These are phyloP conservation scores for Trichosporon sp. DNA, from an alignment of 1,284 basidiomycete genomes.

Conservation along the genomic window DNA sequence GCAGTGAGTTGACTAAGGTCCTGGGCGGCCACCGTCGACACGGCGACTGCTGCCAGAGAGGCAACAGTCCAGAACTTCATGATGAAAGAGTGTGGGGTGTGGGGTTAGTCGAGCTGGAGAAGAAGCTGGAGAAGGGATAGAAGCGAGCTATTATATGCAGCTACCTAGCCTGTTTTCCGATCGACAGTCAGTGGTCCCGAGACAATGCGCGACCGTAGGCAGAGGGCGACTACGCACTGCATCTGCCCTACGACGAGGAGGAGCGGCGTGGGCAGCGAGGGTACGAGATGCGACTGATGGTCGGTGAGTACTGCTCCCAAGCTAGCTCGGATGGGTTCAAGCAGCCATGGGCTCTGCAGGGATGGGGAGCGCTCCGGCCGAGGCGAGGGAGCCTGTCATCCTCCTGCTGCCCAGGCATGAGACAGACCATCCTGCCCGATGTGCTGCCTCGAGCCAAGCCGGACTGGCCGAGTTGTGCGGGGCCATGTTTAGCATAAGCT, in stretches of 20 bases:
- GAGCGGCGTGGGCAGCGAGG: background rate
- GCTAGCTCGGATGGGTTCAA: background rate
- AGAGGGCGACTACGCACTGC: background rate
- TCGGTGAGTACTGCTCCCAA: background rate
- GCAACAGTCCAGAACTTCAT: constrained; percentile 2
- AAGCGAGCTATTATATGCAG: background rate
- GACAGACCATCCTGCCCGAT: background rate
- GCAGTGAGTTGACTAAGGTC: too few species aligned
- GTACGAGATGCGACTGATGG: background rate
- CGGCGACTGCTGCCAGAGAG: background rate
- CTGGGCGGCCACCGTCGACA: background rate
- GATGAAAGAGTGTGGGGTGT: background rate
- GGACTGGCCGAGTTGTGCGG: background rate
- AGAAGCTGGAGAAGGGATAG: background rate
- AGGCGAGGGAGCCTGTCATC: background rate
- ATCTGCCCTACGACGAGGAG: too few species aligned
- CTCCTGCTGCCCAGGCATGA: background rate
- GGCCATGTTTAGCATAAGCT: background rate
- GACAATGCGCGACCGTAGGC: background rate
- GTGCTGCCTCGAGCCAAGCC: background rate
- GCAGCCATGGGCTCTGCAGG: background rate
- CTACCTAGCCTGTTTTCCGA: background rate
- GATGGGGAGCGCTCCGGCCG: background rate
- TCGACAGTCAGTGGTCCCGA: background rate
- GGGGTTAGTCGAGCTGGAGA: background rate